Evolutionary conservation across 2,329 filamentous ascomycete genomes (phyloP), one percentile per base, ranked within the genome.

Genomic region (Fusarium acutatum): DNA sequence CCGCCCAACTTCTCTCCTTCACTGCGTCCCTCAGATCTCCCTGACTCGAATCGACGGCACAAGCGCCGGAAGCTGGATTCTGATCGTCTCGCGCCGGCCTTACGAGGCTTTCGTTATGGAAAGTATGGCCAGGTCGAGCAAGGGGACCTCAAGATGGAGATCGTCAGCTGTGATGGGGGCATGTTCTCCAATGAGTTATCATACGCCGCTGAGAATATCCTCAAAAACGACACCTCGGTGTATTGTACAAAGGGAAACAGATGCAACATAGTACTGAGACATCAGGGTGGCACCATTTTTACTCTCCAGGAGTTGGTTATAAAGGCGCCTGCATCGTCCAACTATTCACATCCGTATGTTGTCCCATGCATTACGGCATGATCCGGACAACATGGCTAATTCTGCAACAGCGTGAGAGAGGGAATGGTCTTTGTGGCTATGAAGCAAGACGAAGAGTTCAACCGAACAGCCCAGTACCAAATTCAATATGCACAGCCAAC

Each of bases 341-440:
- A 94, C 60, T 97, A 95, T 81, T 95, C 94, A 68, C 92, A 94
- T 76, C 95, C 95, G 93, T 97, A 90, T 82, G 94, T 89, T 46
- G 66, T 47, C 50, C 47, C 40, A 50, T 68, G 46, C 38, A 41
- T 46, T 43, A 28, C 50, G 43, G 64, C 70, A 60, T 64, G 64
- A 70, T 62, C 22, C 34, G 44, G 62, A 37, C 62, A 49, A 24
- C 43, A 50, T 65, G 35, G 58, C 74, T 78, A 56, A 77, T 60
- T 60, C n/a, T 63, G 32, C 61, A 52, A 64, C 80, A 96, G 94
- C 60, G 92, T 97, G 60, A 92, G 96, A 82, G 93, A 97, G 87
- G 96, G 96, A 49, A 92, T 98, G 88, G 89, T 98, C 2, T 98
- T 98, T 79, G 88, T 98, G 34, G 90, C 94, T 50, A 97, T 98